phyloP scores from a whole-genome alignment of 495 filamentous ascomycete genomes.

The Neurospora cerealis region DNA sequence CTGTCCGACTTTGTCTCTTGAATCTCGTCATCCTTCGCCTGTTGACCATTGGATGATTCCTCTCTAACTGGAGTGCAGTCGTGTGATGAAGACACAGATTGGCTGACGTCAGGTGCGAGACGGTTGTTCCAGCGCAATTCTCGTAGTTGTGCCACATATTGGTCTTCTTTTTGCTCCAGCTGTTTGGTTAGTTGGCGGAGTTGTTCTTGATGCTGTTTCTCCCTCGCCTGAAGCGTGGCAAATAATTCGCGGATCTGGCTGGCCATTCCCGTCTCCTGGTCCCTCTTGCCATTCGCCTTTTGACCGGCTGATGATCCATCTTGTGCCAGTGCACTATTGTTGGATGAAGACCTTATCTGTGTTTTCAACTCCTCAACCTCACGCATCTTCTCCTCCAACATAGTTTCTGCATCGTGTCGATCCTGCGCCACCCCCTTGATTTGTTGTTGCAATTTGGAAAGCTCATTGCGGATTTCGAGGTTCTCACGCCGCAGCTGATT shows the following conservation, averaged over 20 bases:
- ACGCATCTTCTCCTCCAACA: background rate
- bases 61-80: background rate
- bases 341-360: background rate
- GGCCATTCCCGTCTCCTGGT: background rate
- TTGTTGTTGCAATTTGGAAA: background rate
- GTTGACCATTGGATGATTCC: background rate
- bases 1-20: background rate
- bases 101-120: background rate
- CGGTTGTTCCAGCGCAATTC: background rate
- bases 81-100: background rate
- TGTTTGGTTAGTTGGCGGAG: background rate
- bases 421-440: background rate
- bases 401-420: background rate
- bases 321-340: background rate
- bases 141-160: background rate
- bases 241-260: background rate
- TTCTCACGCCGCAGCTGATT: background rate
- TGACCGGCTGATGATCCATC: background rate
- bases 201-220: background rate
- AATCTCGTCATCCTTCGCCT: background rate
- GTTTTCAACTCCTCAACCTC: background rate
- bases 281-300: background rate
- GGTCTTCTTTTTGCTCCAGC: background rate
- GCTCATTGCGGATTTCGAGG: background rate
- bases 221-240: background rate